Evolutionary conservation across 345 rosid species (phyloP).

Genomic region (Alliaria petiolata): DNA sequence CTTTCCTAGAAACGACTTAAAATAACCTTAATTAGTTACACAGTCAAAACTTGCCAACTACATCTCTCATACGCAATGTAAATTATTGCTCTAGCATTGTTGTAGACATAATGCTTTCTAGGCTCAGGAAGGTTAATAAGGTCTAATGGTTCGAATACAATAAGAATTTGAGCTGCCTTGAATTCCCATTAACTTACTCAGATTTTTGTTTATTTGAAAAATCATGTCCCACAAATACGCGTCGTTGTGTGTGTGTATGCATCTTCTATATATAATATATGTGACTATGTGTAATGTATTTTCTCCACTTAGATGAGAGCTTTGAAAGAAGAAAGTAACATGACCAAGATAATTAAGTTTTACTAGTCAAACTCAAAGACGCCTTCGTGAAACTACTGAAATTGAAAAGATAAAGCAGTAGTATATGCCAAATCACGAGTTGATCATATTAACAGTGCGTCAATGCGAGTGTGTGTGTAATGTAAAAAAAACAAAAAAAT

Average conservation of each 20-base stretch:
- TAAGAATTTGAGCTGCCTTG: neutral
- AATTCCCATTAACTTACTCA: neutral
- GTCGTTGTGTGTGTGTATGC: neutral
- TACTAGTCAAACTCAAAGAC: constrained; percentile 8
- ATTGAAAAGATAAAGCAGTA: neutral
- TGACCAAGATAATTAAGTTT: neutral
- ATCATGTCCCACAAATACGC: neutral
- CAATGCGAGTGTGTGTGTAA: too few relatives aligned
- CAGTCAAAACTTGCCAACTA: neutral
- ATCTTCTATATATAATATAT: neutral
- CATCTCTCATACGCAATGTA: neutral
- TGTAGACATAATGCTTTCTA: neutral
- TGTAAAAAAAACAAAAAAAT: too few relatives aligned
- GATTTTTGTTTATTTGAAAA: neutral
- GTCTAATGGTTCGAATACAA: neutral
- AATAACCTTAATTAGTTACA: neutral
- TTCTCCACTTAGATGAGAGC: neutral
- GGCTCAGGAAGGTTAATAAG: neutral
- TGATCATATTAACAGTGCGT: neutral
- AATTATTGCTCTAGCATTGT: neutral
- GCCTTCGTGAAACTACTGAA: constrained; percentile 3
- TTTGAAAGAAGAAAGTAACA: neutral
- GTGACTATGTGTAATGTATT: neutral
- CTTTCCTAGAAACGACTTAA: neutral
- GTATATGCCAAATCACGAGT: neutral